phyloP scores from a whole-genome alignment of 139 green algal species.

The Limnomonas spitsbergensis region DNA sequence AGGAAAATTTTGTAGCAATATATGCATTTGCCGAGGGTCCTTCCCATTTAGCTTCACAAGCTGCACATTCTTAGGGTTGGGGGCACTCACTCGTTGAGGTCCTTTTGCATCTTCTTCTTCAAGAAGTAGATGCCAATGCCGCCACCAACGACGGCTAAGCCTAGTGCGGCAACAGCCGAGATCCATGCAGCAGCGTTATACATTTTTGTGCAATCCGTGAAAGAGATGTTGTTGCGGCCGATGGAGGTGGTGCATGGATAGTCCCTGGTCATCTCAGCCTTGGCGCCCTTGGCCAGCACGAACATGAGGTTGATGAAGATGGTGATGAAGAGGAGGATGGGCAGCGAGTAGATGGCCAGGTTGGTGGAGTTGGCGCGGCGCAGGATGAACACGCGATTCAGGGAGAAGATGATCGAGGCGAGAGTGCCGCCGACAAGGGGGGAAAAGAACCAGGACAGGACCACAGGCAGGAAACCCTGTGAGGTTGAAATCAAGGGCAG shows the following conservation, averaged over 20 bases:
- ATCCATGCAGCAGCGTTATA: conserved; percentile 12
- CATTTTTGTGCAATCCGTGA: conserved; percentile 13
- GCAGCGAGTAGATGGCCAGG: conserved; percentile 32
- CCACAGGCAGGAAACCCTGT: conserved; percentile 5
- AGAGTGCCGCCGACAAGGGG: conserved; percentile 24
- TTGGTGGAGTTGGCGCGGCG: conserved; percentile 27
- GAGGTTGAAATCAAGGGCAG: no score
- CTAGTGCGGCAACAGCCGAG: background rate
- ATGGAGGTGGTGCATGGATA: background rate
- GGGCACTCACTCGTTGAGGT: background rate
- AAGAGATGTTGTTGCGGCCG: background rate
- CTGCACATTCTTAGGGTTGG: no score
- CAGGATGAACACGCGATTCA: conserved; percentile 26
- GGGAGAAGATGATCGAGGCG: conserved; percentile 16
- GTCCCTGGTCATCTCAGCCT: background rate
- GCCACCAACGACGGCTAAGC: background rate
- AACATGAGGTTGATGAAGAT: conserved; percentile 43
- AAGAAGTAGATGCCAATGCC: background rate
- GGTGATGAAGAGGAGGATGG: conserved; percentile 37
- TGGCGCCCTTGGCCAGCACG: conserved; percentile 31
- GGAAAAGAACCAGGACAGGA: conserved; percentile 38
- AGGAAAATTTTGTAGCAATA: no score
- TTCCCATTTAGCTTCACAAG: no score
- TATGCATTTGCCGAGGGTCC: no score
- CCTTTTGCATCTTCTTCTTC: background rate